Base-by-base conservation (phyloP, 192 early-diverging fungal genomes). In the Coemansia sp. region DNA sequence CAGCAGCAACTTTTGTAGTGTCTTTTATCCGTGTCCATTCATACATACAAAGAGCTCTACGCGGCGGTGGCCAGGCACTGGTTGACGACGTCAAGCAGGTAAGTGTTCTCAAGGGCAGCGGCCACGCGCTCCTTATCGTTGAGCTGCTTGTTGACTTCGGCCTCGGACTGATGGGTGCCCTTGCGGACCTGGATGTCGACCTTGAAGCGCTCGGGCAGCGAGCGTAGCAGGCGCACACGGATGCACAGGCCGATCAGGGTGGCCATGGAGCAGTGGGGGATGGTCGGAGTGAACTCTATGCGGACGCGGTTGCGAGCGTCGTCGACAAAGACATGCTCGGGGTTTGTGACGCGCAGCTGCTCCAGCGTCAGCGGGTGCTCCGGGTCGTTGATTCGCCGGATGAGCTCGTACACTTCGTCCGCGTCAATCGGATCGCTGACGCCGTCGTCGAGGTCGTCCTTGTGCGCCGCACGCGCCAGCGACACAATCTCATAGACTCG, bases 51-150 rank as follows among this genome's bases (percentile, higher is more conserved):
- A 12, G 32, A 4, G n/a, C 14, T 1, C 46, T 57, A 72, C 3
- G 49, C 62, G 1, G 71, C 71, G 2, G 71, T 85, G 6, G 85
- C 79, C 32, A 91, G 55, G 48, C 89, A 89, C 74, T 94, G 90
- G 56, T 96, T 95, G 26, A 96, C 92, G 1, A 97, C 96, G 51
- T 96, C 89, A 38, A 96, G 58, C 44, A 99, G 68, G 64, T 96
- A 90, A 12, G 64, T 80, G 77, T 97, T 99, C 57, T 97, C 96
- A 34, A 99, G 67, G 4, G 96, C 96, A 1, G 96, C 96, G 3
- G 96, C 93, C 10, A 97, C 96, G 17, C 96, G 79, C 51, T 99
- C 96, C 81, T 99, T 99, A 57, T 97, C 94, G 73, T 99, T 98
- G 44, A 98, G 75, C 63, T 98, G 96, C 68, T 96, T 98, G 65